These are phyloP conservation scores for Pythium coloratum DNA, from an alignment of 352 stramenopile species.

Conservation along the genomic window DNA sequence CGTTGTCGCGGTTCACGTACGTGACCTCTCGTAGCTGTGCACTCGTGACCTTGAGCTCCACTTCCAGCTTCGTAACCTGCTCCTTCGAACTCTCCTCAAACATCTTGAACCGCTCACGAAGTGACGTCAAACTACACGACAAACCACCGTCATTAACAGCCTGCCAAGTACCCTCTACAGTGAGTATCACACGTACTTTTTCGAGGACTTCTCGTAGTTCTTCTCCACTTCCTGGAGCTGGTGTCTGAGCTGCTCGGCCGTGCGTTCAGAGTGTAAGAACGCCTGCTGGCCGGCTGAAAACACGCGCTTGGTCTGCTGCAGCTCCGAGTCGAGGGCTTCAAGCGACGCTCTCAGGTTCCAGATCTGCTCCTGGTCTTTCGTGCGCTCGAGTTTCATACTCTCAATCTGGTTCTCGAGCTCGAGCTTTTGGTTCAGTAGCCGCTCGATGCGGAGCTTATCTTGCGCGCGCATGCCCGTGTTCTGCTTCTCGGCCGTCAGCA, in stretches of 20 bases:
- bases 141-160: neutral
- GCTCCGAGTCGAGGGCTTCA: constrained; percentile 68
- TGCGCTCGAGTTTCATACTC: constrained; percentile 48
- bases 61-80: constrained; percentile 76
- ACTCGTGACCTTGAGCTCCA: constrained; percentile 76
- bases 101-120: constrained; percentile 75
- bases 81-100: constrained; percentile 77
- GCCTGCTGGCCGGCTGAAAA: constrained; percentile 78
- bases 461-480: constrained; percentile 76
- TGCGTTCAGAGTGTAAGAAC: constrained; percentile 68
- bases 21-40: constrained; percentile 73
- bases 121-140: constrained; percentile 45
- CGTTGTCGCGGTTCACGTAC: constrained; percentile 75
- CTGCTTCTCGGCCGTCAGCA: constrained; percentile 67
- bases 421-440: constrained; percentile 76
- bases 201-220: constrained; percentile 72
- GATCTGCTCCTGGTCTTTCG: constrained; percentile 73
- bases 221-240: constrained; percentile 73
- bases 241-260: constrained; percentile 65
- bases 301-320: constrained; percentile 80
- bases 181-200: constrained; percentile 40
- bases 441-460: constrained; percentile 79
- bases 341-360: constrained; percentile 61
- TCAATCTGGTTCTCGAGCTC: constrained; percentile 71
- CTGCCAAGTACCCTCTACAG: constrained; percentile 1